These are phyloP conservation scores for Phytophthora sp. DNA, from an alignment of 352 stramenopile genomes.

Conservation along the genomic window DNA sequence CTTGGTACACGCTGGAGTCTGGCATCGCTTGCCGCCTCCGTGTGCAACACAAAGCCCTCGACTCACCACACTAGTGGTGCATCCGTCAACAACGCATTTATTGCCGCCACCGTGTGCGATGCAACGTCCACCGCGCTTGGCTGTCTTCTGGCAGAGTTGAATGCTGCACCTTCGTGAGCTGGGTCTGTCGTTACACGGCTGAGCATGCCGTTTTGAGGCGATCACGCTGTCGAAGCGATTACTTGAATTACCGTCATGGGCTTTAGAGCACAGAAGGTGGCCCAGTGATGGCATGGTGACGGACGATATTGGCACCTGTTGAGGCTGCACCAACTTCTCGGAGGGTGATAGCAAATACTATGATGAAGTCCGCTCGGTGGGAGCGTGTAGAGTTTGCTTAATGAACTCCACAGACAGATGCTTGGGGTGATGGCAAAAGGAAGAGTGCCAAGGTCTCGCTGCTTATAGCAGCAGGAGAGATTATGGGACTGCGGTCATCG, in stretches of 20 bases:
- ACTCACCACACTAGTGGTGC: constrained; percentile 55
- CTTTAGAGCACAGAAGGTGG: constrained; percentile 12
- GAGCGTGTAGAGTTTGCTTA: not conserved
- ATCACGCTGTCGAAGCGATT: not conserved
- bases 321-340: not conserved
- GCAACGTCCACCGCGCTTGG: constrained; percentile 52
- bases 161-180: constrained; percentile 37
- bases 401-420: not conserved
- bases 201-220: not conserved
- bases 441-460: constrained; percentile 5
- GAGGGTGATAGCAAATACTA: not conserved
- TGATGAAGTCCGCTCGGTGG: not conserved
- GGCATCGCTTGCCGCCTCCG: constrained; percentile 57
- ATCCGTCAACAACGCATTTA: constrained; percentile 53
- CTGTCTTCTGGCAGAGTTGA: constrained; percentile 47
- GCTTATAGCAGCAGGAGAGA: not conserved
- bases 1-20: constrained; percentile 28
- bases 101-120: constrained; percentile 59
- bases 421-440: constrained; percentile 8
- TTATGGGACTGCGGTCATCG: constrained; percentile 22
- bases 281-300: constrained; percentile 24
- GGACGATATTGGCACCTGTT: not conserved
- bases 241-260: not conserved
- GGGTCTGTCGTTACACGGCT: not conserved
- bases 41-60: constrained; percentile 62